phyloP scores from a whole-genome alignment of 352 stramenopile species.

The Globisporangium alternatum region DNA sequence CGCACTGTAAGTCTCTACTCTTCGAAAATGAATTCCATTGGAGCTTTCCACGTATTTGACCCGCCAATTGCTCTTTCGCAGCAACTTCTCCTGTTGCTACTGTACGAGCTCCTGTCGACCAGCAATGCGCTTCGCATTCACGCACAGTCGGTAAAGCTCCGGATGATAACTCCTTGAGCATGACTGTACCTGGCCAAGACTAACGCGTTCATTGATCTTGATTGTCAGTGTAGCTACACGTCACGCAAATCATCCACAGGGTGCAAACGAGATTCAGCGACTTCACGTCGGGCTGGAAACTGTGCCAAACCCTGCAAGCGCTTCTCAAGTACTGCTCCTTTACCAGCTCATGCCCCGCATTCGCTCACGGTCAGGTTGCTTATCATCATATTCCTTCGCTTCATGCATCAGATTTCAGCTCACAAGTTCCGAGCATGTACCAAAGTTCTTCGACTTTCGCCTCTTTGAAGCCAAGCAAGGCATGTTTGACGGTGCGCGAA shows the following conservation, averaged over 20 bases:
- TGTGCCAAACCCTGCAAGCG: constrained; percentile 28
- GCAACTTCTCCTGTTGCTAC: constrained; percentile 14
- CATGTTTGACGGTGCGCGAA: constrained; percentile 2
- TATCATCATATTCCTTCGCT: not conserved
- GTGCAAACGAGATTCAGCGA: constrained; percentile 37
- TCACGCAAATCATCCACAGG: constrained; percentile 11
- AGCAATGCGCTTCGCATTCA: constrained; percentile 28
- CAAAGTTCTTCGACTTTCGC: constrained; percentile 15
- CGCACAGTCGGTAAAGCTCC: constrained; percentile 18
- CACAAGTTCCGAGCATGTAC: constrained; percentile 16
- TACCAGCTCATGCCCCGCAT: not conserved
- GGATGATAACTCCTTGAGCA: not conserved
- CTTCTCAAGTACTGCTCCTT: constrained; percentile 16
- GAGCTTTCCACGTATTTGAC: not conserved
- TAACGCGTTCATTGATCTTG: too few species aligned
- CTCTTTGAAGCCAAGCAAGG: constrained; percentile 9
- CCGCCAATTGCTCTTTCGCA: not conserved
- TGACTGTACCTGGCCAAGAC: too few species aligned
- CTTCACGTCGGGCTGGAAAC: constrained; percentile 47
- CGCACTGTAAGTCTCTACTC: not conserved
- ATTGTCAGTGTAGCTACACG: constrained; percentile 6
- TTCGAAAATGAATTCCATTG: not conserved
- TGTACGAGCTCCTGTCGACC: constrained; percentile 24
- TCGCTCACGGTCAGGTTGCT: not conserved
- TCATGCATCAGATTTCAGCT: not conserved